phyloP scores from a whole-genome alignment of 495 filamentous ascomycete species.

The Clavariopsis aquatica region DNA sequence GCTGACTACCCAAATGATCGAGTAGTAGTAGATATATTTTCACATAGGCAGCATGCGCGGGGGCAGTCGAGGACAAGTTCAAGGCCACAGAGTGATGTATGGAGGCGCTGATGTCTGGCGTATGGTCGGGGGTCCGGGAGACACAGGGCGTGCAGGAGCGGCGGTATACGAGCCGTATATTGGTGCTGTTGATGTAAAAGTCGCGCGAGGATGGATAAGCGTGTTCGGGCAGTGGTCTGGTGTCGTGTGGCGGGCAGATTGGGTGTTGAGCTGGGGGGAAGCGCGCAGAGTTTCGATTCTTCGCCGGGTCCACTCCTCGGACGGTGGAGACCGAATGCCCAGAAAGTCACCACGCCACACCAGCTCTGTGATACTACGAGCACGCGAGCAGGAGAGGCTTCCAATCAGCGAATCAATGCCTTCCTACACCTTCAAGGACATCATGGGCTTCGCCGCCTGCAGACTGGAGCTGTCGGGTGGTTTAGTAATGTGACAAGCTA shows the following conservation, averaged over 20 bases:
- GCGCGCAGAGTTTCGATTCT: conserved; percentile 2
- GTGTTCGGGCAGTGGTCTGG: background rate
- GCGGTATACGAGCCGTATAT: background rate
- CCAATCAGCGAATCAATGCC: background rate
- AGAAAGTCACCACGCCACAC: background rate
- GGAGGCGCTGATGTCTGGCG: conserved; percentile 5
- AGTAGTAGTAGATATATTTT: background rate
- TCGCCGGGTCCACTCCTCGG: background rate
- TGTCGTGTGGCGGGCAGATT: background rate
- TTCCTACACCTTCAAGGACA: background rate
- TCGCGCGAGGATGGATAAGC: background rate
- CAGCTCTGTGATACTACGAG: background rate
- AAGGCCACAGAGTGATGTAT: background rate
- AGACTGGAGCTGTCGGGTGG: background rate
- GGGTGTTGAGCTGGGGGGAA: background rate
- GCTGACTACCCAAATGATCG: background rate
- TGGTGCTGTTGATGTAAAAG: background rate
- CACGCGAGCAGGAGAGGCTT: background rate
- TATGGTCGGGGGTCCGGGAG: conserved; percentile 7
- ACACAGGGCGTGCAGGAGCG: background rate
- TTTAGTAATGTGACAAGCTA: background rate
- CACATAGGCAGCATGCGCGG: conserved; percentile 8
- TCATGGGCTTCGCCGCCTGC: background rate
- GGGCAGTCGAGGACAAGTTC: background rate
- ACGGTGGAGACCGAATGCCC: too few relatives aligned